phyloP scores from a whole-genome alignment of 345 rosid species.

The Populus alba region DNA sequence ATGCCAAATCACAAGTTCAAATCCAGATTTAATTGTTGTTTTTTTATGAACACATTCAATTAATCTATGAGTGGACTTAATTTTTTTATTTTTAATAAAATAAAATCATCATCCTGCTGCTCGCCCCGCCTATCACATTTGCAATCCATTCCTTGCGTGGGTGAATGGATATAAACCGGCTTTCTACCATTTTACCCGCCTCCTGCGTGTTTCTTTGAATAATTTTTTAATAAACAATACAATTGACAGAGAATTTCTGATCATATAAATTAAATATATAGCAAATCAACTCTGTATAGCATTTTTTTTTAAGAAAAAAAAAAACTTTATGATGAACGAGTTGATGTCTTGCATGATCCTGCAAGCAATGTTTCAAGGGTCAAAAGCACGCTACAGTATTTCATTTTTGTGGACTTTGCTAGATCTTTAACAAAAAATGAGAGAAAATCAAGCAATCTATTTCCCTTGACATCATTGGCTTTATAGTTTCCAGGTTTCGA shows the following conservation, averaged over 20 bases:
- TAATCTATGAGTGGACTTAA: too few species aligned
- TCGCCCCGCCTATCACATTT: not conserved
- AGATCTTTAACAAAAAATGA: not conserved
- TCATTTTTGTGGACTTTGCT: not conserved
- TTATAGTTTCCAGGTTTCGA: not conserved
- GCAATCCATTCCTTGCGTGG: not conserved
- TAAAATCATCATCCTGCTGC: not conserved
- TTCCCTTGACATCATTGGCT: not conserved
- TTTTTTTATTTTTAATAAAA: too few species aligned
- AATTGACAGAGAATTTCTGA: not conserved
- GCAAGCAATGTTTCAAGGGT: not conserved
- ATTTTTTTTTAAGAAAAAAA: not conserved
- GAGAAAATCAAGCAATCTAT: not conserved
- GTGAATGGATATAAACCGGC: not conserved
- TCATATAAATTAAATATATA: not conserved
- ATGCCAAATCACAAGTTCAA: too few species aligned
- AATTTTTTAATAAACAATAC: not conserved
- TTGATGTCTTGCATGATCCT: not conserved
- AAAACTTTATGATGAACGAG: not conserved
- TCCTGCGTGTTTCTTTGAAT: not conserved
- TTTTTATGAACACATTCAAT: too few species aligned
- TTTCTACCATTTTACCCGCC: not conserved
- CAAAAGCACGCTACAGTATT: not conserved
- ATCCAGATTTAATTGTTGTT: too few species aligned
- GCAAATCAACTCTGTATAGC: not conserved